Percentiles rank a stretch among this genome's conserved stretches.
Conservation (phyloP, 257 asterid genomes). For the Solanum phureja region DNA sequence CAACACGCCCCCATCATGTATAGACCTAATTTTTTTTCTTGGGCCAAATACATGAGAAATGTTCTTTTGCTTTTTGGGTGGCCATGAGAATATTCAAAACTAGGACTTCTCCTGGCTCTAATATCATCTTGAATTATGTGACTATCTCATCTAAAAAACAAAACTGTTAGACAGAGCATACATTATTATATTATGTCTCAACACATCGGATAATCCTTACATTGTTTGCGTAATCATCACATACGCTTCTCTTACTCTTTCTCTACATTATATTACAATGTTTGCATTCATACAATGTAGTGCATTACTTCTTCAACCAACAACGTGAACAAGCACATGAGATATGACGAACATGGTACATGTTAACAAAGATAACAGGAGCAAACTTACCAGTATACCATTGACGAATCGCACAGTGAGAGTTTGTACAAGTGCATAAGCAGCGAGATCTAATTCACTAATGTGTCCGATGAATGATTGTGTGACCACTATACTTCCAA, state of each 20-base stretch:
- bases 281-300: background rate
- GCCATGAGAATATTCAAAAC: background rate
- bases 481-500: slow-evolving; percentile 57
- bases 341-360: background rate
- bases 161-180: background rate
- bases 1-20: background rate
- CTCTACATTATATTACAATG: background rate
- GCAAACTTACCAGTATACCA: slow-evolving; percentile 51
- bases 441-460: slow-evolving; percentile 56
- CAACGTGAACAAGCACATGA: background rate
- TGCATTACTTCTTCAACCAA: background rate
- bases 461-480: slow-evolving; percentile 69
- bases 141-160: background rate
- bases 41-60: background rate
- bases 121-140: background rate
- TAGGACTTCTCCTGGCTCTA: background rate
- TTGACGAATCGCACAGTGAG: slow-evolving; percentile 61
- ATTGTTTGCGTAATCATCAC: background rate
- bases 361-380: background rate
- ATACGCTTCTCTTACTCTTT: background rate
- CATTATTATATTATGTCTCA: background rate
- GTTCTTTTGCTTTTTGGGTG: background rate
- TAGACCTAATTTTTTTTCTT: background rate
- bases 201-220: background rate
- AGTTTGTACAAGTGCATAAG: slow-evolving; percentile 68